These are phyloP conservation scores for Vinca minor DNA, from an alignment of 257 asterid species.

Conservation along the genomic window DNA sequence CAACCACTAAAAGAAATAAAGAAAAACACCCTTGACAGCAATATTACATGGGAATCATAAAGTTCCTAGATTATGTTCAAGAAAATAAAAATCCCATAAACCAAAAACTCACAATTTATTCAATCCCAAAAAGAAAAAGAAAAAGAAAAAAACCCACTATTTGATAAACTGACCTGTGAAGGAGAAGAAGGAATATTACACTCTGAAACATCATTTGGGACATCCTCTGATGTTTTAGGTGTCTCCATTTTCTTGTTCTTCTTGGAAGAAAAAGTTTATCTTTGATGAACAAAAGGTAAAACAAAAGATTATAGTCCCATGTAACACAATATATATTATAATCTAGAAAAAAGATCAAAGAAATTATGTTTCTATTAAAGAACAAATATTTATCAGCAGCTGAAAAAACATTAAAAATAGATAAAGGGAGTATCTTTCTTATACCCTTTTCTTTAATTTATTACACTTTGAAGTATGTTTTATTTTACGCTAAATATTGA, in stretches of 20 bases:
- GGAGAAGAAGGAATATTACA: slow-evolving; percentile 6
- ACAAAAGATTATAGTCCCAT: not conserved
- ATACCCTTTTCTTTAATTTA: not conserved
- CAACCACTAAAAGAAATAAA: too few relatives aligned
- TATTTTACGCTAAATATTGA: not conserved
- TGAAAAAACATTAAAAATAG: not conserved
- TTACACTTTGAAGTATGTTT: slow-evolving; percentile 2
- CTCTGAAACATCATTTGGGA: slow-evolving; percentile 15
- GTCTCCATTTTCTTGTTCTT: slow-evolving; percentile 16
- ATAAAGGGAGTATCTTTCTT: not conserved
- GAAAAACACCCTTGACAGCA: not conserved
- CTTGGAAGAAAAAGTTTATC: slow-evolving; percentile 1
- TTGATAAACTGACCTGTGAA: slow-evolving; percentile 9
- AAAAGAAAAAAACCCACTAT: too few relatives aligned
- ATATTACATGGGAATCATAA: not conserved
- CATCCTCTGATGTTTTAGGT: slow-evolving; percentile 10
- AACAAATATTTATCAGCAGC: not conserved
- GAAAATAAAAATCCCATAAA: not conserved
- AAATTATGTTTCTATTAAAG: not conserved
- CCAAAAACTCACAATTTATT: not conserved
- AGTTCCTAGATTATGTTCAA: too few relatives aligned
- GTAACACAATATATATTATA: not conserved
- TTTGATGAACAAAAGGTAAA: not conserved
- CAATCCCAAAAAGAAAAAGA: too few relatives aligned
- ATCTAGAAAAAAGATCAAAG: not conserved